These are phyloP conservation scores for Lineolata rhizophorae DNA, from an alignment of 495 filamentous ascomycete genomes.

Conservation along the genomic window DNA sequence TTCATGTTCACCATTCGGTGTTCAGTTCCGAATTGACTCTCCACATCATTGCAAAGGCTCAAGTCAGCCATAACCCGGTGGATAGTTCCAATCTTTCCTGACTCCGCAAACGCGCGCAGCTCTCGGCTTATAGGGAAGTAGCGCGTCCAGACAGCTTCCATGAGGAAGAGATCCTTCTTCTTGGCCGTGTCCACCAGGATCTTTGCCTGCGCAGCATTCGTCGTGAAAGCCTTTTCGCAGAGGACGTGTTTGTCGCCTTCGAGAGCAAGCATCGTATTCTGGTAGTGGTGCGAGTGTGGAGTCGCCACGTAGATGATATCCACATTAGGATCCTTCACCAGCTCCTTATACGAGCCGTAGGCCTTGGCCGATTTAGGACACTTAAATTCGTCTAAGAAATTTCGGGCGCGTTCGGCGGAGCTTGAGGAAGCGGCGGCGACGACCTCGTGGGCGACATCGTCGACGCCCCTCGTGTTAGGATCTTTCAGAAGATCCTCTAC, in stretches of 20 bases:
- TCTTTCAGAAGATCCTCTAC: conserved; percentile 69
- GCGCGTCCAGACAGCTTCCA: conserved; percentile 94
- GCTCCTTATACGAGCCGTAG: conserved; percentile 61
- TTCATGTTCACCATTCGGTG: conserved; percentile 77
- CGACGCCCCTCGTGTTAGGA: conserved; percentile 45
- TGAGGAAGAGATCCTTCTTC: conserved; percentile 71
- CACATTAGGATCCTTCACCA: conserved; percentile 54
- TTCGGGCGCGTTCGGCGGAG: conserved; percentile 38
- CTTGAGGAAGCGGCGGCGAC: conserved; percentile 67
- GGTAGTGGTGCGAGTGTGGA: conserved; percentile 89
- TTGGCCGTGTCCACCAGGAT: conserved; percentile 48
- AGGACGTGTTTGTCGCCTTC: conserved; percentile 74
- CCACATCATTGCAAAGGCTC: conserved; percentile 28
- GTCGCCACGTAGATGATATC: conserved; percentile 89
- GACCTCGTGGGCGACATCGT: conserved; percentile 58
- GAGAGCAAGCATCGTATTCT: conserved; percentile 64
- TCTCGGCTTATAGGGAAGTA: conserved; percentile 71
- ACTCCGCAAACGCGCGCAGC: conserved; percentile 44
- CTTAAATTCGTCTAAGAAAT: conserved; percentile 47
- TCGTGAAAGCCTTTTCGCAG: conserved; percentile 85
- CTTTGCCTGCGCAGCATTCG: conserved; percentile 62
- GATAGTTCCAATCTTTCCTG: conserved; percentile 53
- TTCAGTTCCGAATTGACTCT: conserved; percentile 24
- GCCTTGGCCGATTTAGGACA: conserved; percentile 44
- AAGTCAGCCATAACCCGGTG: conserved; percentile 56